Percentiles rank a stretch among this genome's conserved stretches.
These are phyloP conservation scores for Dalbergia cultrata DNA, from an alignment of 306 rosid species.

Conservation along the genomic window DNA sequence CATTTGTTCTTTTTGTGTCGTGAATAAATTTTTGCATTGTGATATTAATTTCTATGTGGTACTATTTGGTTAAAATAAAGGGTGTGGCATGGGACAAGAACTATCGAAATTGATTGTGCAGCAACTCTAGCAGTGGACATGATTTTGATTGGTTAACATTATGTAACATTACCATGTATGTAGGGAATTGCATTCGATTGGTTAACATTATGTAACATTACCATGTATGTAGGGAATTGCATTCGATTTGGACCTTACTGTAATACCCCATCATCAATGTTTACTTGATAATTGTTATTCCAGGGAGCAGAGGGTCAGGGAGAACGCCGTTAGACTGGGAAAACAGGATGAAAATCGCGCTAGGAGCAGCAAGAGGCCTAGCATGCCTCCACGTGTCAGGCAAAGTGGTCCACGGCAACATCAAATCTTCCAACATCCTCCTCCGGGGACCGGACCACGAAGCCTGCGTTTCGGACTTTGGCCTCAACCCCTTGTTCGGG, in stretches of 20 bases:
- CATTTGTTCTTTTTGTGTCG: neutral
- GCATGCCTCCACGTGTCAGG: conserved; percentile 87
- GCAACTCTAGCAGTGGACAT: conserved; percentile 20
- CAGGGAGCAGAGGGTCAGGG: conserved; percentile 98
- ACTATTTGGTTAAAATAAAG: neutral
- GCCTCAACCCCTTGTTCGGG: conserved; percentile 77
- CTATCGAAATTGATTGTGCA: neutral
- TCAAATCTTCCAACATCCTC: conserved; percentile 90
- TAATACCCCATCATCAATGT: neutral
- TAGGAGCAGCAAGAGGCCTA: conserved; percentile 75
- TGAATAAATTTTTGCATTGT: neutral
- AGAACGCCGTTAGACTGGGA: conserved; percentile 98
- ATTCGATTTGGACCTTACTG: neutral
- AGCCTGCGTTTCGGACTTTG: conserved; percentile 80
- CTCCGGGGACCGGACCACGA: conserved; percentile 71
- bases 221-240: neutral
- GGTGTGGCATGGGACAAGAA: neutral
- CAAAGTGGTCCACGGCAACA: conserved; percentile 89
- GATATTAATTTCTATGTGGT: neutral
- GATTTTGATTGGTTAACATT: neutral
- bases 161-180: neutral
- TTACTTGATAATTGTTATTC: neutral
- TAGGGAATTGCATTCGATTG: neutral
- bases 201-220: neutral
- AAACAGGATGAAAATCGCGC: conserved; percentile 81